Evolutionary conservation across 139 green algal species (phyloP).

Genomic region (Spirogloea muscicola): DNA sequence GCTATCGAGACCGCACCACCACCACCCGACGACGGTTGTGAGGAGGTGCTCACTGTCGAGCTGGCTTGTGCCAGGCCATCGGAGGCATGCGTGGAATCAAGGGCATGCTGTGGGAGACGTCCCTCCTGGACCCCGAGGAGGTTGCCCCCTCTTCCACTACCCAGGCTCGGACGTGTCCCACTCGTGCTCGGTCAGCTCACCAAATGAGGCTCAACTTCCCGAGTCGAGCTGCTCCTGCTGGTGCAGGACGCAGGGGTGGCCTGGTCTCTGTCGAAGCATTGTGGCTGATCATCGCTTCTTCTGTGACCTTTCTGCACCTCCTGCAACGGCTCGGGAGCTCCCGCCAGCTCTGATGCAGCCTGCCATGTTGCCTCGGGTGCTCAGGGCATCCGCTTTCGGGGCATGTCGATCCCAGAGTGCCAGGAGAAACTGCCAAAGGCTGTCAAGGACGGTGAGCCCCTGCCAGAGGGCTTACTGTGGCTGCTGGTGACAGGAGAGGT

Average conservation of each 20-base stretch:
- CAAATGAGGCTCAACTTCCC: not conserved
- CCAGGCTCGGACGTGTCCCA: not conserved
- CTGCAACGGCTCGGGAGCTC: not conserved
- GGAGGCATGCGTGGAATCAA: conserved; percentile 97
- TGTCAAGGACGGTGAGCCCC: conserved; percentile 70
- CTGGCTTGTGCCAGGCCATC: conserved; percentile 55
- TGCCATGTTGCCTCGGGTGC: no score
- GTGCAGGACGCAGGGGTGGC: not conserved
- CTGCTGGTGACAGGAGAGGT: conserved; percentile 89
- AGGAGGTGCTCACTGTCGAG: not conserved
- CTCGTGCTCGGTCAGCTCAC: not conserved
- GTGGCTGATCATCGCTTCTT: not conserved
- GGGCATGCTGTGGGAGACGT: conserved; percentile 95
- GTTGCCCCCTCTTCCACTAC: not conserved
- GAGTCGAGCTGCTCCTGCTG: not conserved
- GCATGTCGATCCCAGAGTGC: conserved; percentile 89
- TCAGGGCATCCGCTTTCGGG: conserved; percentile 92
- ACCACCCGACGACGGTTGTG: not conserved
- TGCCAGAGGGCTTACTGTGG: conserved; percentile 96
- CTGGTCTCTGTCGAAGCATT: not conserved
- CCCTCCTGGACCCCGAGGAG: conserved; percentile 86
- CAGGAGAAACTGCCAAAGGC: conserved; percentile 79
- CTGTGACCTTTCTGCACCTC: not conserved
- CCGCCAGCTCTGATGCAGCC: no score
- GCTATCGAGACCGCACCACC: not conserved